These are phyloP conservation scores for Thelonectria olida DNA, from an alignment of 2,329 filamentous ascomycete genomes.

Conservation along the genomic window DNA sequence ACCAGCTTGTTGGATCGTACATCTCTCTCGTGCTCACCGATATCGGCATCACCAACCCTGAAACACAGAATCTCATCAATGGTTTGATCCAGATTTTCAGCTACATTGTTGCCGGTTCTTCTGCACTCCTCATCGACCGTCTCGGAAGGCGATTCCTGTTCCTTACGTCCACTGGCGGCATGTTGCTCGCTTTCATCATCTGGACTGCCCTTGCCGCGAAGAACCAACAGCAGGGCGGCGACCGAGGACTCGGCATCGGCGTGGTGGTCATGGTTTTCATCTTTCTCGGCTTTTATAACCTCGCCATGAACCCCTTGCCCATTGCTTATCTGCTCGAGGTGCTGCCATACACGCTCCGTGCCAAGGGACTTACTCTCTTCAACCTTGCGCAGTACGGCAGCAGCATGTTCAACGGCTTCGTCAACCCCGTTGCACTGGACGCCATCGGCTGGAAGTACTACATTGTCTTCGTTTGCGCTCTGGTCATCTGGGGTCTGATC, in stretches of 20 bases:
- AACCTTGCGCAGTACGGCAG: conserved; percentile 1
- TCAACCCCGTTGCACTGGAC: conserved; percentile 6
- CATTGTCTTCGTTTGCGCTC: conserved; percentile 10
- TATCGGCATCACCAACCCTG: conserved; percentile 48
- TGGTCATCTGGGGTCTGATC: background rate
- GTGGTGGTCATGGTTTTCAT: conserved; percentile 42
- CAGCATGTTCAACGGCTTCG: conserved; percentile 17
- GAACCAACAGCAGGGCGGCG: conserved; percentile 30
- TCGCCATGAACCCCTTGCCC: conserved; percentile 61
- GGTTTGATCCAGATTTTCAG: too few relatives aligned
- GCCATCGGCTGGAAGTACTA: conserved; percentile 20
- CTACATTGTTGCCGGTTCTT: too few relatives aligned
- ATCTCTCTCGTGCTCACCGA: conserved; percentile 45
- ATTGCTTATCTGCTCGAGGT: conserved; percentile 59
- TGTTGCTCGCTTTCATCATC: conserved; percentile 43
- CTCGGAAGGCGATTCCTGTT: too few relatives aligned
- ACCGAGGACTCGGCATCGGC: conserved; percentile 35
- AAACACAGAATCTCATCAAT: conserved; percentile 52
- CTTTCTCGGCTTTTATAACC: conserved; percentile 55
- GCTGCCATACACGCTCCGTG: conserved; percentile 59
- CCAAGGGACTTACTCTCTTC: conserved; percentile 54
- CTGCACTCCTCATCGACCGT: too few relatives aligned
- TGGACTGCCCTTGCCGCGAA: conserved; percentile 44
- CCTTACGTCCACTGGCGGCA: too few relatives aligned
- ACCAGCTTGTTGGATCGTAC: conserved; percentile 46